Percentiles rank a stretch among this genome's conserved stretches.
phyloP scores from a whole-genome alignment of 2,329 filamentous ascomycete species.

The Alternaria ventricosa region DNA sequence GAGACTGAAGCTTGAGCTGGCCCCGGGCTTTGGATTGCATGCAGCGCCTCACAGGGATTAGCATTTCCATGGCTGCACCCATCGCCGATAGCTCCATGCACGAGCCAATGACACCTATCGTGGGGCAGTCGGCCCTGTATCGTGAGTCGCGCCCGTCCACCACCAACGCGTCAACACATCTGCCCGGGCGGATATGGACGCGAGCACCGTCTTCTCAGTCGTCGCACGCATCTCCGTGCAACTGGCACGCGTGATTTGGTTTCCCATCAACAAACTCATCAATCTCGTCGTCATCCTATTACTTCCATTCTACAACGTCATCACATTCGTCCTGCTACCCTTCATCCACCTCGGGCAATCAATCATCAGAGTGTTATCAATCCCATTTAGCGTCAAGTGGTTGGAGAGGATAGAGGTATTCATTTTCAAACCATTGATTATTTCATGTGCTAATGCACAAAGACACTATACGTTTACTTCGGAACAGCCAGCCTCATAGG shows the following conservation, averaged over 20 bases:
- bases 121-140: conserved; percentile 4
- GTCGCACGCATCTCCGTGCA: conserved; percentile 14
- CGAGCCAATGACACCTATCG: conserved; percentile 21
- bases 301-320: conserved; percentile 56
- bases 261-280: conserved; percentile 49
- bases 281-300: conserved; percentile 50
- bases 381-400: conserved; percentile 57
- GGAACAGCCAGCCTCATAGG: conserved; percentile 72
- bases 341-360: conserved; percentile 55
- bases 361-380: conserved; percentile 49
- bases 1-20: conserved; percentile 14
- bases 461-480: conserved; percentile 64
- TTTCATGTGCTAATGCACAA: background rate
- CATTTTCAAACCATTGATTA: background rate
- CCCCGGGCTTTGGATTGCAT: conserved; percentile 23
- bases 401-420: conserved; percentile 64
- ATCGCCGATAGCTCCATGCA: conserved; percentile 25
- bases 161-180: background rate
- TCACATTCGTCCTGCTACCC: conserved; percentile 59
- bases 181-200: conserved; percentile 28
- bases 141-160: background rate
- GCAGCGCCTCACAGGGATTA: conserved; percentile 30
- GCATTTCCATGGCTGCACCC: conserved; percentile 22
- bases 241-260: conserved; percentile 42
- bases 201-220: conserved; percentile 35